phyloP scores from a whole-genome alignment of 257 asterid genomes.

The Jaltomata sinuosa region DNA sequence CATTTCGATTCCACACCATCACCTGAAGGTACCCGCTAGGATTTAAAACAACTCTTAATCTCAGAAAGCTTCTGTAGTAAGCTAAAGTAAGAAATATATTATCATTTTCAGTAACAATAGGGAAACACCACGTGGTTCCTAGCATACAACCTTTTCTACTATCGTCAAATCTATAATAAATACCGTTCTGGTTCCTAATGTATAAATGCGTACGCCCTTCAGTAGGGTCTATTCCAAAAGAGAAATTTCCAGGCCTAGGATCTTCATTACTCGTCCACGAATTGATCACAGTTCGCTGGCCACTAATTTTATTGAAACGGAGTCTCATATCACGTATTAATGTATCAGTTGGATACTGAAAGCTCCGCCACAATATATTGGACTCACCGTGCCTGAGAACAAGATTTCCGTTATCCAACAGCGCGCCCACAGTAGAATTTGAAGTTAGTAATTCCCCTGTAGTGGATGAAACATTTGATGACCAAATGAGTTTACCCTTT shows the following conservation, averaged over 20 bases:
- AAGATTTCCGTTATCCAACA: neutral
- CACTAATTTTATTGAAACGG: neutral
- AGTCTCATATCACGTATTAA: neutral
- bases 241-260: neutral
- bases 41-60: neutral
- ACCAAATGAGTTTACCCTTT: neutral
- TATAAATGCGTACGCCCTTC: neutral
- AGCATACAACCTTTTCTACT: neutral
- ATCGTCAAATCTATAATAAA: neutral
- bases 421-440: neutral
- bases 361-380: neutral
- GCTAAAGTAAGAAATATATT: neutral
- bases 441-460: neutral
- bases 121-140: neutral
- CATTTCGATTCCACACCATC: neutral
- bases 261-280: neutral
- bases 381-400: neutral
- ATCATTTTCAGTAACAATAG: neutral
- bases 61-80: neutral
- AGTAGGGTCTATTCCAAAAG: neutral
- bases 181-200: neutral
- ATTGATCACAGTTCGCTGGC: neutral
- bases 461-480: constrained; percentile 1
- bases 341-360: neutral
- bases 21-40: neutral